These are phyloP conservation scores for Populus hybrid DNA, from an alignment of 441 rosid species.

Conservation along the genomic window DNA sequence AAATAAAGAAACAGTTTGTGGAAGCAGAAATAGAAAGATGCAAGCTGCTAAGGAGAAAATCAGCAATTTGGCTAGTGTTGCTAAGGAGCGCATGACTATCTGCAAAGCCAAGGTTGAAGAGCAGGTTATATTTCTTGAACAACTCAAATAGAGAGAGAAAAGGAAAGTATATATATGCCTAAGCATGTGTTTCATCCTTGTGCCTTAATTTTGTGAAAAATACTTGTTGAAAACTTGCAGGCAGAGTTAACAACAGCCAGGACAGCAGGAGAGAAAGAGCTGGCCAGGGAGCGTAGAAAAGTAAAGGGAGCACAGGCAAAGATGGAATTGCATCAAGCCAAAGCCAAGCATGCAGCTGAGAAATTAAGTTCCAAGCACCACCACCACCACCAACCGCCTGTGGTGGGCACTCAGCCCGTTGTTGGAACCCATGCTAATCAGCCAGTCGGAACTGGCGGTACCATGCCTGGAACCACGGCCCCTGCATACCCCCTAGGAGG, in stretches of 20 bases:
- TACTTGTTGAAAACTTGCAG: slow-evolving; percentile 20
- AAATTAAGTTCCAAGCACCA: slow-evolving; percentile 34
- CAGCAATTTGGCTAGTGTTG: slow-evolving; percentile 62
- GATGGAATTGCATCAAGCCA: slow-evolving; percentile 52
- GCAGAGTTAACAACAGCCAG: slow-evolving; percentile 46
- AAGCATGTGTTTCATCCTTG: background rate
- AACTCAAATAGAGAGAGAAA: background rate
- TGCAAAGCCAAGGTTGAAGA: slow-evolving; percentile 54
- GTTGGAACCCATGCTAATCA: slow-evolving; percentile 9
- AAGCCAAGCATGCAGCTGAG: slow-evolving; percentile 39
- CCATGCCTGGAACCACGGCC: slow-evolving; percentile 20
- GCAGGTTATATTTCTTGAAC: slow-evolving; percentile 28
- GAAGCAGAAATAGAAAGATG: slow-evolving; percentile 27
- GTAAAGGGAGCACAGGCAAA: slow-evolving; percentile 64
- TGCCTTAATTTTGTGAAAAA: background rate
- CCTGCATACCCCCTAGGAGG: slow-evolving; percentile 34
- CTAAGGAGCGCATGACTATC: slow-evolving; percentile 55
- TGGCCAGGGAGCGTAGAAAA: slow-evolving; percentile 50
- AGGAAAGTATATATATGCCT: background rate
- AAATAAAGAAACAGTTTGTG: background rate
- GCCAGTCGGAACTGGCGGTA: slow-evolving; percentile 8
- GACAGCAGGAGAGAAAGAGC: slow-evolving; percentile 51
- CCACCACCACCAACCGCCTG: slow-evolving; percentile 20
- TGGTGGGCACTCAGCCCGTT: slow-evolving; percentile 12
- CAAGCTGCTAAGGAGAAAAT: slow-evolving; percentile 58